Evolutionary conservation across 345 rosid species (phyloP), one percentile per base, ranked within the genome.

Genomic region (Noccaea bulbosa): DNA sequence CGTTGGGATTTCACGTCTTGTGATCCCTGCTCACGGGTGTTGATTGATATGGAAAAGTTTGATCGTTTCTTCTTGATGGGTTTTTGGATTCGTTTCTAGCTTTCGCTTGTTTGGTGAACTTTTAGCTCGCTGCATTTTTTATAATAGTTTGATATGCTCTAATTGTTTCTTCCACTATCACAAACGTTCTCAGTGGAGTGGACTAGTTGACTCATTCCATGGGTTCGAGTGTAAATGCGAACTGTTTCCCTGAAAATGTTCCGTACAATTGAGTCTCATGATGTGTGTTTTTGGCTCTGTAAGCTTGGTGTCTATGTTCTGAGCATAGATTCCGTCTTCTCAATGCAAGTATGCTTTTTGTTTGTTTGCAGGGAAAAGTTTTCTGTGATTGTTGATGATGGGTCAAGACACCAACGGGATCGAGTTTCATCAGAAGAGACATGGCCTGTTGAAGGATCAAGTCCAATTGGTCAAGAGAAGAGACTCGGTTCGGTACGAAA

Each of bases 361-460:
- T 20, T 27, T 27, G 0, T 27, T 50, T 61, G 78, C 70, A 75
- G 78, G 45, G 1, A 17, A 30, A 48, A 11, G 0, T 45, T 50
- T 74, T 34, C 10, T 30, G 20, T 46, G 30, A 11, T 62, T 41
- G 75, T 75, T 43, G 39, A 33, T 49, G 55, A 87, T 87, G 97
- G 84, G 79, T 46, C 82, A 83, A 73, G 86, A 79, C 63, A 62
- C 17, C 65, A 80, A 87, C 60, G 81, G 78, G 78, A 55, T 69
- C 43, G 94, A 90, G 70, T 78, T 84, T 67, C 84, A 83, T 58
- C 85, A 76, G 46, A 85, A 79, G 80, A 85, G 71, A 77, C 77
- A 74, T 51, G 93, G 95, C 46, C 90, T 95, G 22, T 74, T 95
- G 72, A 95, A 92, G 72, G 97, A 95, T 77, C 99, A 90, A 78